Evolutionary conservation across 441 rosid genomes (phyloP).

Genomic region (Caryocar brasiliense): DNA sequence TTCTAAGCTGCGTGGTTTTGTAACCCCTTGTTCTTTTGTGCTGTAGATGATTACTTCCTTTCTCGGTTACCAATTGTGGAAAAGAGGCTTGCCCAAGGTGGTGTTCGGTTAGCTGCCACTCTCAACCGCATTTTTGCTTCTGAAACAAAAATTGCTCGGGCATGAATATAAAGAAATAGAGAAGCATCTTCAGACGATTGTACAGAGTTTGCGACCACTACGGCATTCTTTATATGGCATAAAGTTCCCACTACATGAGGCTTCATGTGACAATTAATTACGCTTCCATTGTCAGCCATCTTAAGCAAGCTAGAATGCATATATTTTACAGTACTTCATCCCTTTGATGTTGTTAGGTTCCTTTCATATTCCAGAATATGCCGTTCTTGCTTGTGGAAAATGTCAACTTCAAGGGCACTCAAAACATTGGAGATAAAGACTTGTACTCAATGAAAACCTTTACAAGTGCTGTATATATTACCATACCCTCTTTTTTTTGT

Average conservation of each 20-base stretch:
- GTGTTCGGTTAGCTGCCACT: slow-evolving; percentile 63
- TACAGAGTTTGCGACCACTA: neutral
- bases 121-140: slow-evolving; percentile 63
- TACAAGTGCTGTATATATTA: neutral
- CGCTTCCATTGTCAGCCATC: neutral
- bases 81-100: slow-evolving; percentile 76
- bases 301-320: slow-evolving; percentile 3
- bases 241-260: neutral
- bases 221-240: neutral
- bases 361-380: slow-evolving; percentile 27
- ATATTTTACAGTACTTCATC: neutral
- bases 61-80: slow-evolving; percentile 74
- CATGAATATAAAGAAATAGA: slow-evolving; percentile 21
- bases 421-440: slow-evolving; percentile 20
- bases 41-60: slow-evolving; percentile 66
- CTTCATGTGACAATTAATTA: neutral
- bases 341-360: neutral
- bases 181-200: slow-evolving; percentile 1
- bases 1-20: neutral
- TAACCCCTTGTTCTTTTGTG: slow-evolving; percentile 4
- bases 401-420: slow-evolving; percentile 23
- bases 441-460: slow-evolving; percentile 40
- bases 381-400: slow-evolving; percentile 17
- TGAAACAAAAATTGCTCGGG: slow-evolving; percentile 25
- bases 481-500: slow-evolving; percentile 3